phyloP scores from a whole-genome alignment of 768 basidiomycete species.

The Russula vinacea region DNA sequence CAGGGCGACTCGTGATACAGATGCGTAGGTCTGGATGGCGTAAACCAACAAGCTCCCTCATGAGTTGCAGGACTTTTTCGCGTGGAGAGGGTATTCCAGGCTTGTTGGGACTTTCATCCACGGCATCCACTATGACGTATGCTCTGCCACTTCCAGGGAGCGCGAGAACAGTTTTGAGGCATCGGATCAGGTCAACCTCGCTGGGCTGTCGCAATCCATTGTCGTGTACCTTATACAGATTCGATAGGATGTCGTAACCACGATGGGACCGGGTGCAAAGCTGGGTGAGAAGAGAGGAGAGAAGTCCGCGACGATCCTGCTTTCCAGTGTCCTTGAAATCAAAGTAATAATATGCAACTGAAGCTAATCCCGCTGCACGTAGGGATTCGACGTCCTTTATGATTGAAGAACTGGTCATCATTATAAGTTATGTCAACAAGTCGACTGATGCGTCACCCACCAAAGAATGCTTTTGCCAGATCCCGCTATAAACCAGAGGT shows the following conservation, averaged over 20 bases:
- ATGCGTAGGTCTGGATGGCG: neutral
- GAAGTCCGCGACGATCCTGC: slow-evolving; percentile 6
- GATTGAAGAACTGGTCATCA: slow-evolving; percentile 1
- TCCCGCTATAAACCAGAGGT: neutral
- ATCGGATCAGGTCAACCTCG: neutral
- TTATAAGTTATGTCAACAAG: neutral
- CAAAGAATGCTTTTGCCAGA: slow-evolving; percentile 16
- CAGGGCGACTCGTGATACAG: neutral
- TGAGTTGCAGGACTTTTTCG: neutral
- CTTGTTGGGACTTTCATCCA: slow-evolving; percentile 11
- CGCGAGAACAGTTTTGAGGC: neutral
- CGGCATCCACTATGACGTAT: slow-evolving; percentile 4
- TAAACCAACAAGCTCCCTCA: neutral
- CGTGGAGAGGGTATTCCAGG: neutral
- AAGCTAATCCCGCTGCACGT: neutral
- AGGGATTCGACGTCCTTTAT: neutral
- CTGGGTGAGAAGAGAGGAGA: slow-evolving; percentile 6
- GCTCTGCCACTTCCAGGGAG: neutral
- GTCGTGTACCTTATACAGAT: neutral
- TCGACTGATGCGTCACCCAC: neutral
- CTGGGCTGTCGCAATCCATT: neutral
- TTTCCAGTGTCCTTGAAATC: slow-evolving; percentile 3
- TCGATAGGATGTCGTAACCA: neutral
- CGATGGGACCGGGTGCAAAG: neutral
- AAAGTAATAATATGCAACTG: neutral